A percentile compares a stretch with the other conserved stretches of the same genome.
These are phyloP conservation scores for Candida pseudocylindracea DNA, from an alignment of 1,139 yeast genomes.

Conservation along the genomic window DNA sequence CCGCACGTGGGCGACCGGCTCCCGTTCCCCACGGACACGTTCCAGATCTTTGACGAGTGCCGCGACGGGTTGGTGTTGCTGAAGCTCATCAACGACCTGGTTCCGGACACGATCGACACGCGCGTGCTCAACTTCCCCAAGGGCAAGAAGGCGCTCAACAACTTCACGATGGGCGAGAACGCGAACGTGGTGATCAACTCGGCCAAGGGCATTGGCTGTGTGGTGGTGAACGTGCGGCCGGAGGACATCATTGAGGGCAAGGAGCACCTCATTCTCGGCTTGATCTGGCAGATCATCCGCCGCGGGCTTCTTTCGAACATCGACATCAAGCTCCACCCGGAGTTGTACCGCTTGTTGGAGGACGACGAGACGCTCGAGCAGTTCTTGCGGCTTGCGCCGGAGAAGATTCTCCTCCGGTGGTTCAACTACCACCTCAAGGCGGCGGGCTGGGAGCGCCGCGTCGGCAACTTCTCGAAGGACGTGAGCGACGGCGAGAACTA, in stretches of 20 bases:
- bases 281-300: conserved; percentile 96
- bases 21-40: conserved; percentile 86
- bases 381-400: conserved; percentile 90
- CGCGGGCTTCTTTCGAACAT: conserved; percentile 87
- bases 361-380: conserved; percentile 97
- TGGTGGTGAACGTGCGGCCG: conserved; percentile 92
- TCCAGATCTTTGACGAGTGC: conserved; percentile 92
- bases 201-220: conserved; percentile 96
- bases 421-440: conserved; percentile 88
- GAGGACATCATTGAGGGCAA: conserved; percentile 95
- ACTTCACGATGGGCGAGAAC: conserved; percentile 89
- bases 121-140: conserved; percentile 85
- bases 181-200: conserved; percentile 95
- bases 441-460: conserved; percentile 81
- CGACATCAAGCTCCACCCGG: conserved; percentile 93
- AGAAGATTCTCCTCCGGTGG: conserved; percentile 93
- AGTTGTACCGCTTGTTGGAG: conserved; percentile 77
- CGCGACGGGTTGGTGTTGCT: conserved; percentile 88
- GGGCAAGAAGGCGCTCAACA: conserved; percentile 57
- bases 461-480: conserved; percentile 66
- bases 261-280: conserved; percentile 85
- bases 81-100: conserved; percentile 88
- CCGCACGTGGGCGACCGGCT: conserved; percentile 61
- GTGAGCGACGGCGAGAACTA: conserved; percentile 92
- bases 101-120: conserved; percentile 94